Evolutionary conservation across 169 alveolate genomes (phyloP).

Genomic region (Cryptosporidium viatorum): DNA sequence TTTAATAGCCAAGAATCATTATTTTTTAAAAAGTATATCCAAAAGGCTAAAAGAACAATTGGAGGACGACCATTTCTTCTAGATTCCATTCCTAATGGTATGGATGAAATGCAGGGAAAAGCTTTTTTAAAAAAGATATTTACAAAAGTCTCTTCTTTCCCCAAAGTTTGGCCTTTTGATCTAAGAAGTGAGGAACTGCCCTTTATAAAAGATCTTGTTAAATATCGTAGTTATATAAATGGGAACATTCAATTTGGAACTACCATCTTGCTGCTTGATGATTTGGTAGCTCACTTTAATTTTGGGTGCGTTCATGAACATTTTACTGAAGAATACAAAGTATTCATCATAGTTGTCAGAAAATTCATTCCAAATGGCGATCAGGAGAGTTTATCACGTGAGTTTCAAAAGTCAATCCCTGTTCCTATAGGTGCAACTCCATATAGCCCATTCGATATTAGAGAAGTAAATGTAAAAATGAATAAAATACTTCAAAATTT

Average conservation of each 20-base stretch:
- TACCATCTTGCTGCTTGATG: slow-evolving; percentile 54
- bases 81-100: background rate
- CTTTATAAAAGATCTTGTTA: slow-evolving; percentile 48
- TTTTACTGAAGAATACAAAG: slow-evolving; percentile 48
- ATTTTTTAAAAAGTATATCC: slow-evolving; percentile 36
- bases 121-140: slow-evolving; percentile 26
- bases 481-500: slow-evolving; percentile 15
- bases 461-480: slow-evolving; percentile 51
- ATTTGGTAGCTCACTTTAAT: slow-evolving; percentile 53
- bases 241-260: slow-evolving; percentile 38
- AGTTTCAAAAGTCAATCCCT: slow-evolving; percentile 66
- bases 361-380: slow-evolving; percentile 39
- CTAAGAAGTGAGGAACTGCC: slow-evolving; percentile 45
- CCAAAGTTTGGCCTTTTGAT: slow-evolving; percentile 67
- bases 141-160: slow-evolving; percentile 47
- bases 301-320: slow-evolving; percentile 69
- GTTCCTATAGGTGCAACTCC: slow-evolving; percentile 66
- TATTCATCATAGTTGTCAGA: slow-evolving; percentile 27
- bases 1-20: slow-evolving; percentile 20
- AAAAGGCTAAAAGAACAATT: slow-evolving; percentile 33
- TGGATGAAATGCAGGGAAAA: slow-evolving; percentile 10
- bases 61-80: background rate
- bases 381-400: slow-evolving; percentile 2
- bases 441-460: slow-evolving; percentile 52
- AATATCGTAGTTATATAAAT: slow-evolving; percentile 43